Evolutionary conservation across 2,329 filamentous ascomycete species (phyloP).

Genomic region (Alternaria arborescens): DNA sequence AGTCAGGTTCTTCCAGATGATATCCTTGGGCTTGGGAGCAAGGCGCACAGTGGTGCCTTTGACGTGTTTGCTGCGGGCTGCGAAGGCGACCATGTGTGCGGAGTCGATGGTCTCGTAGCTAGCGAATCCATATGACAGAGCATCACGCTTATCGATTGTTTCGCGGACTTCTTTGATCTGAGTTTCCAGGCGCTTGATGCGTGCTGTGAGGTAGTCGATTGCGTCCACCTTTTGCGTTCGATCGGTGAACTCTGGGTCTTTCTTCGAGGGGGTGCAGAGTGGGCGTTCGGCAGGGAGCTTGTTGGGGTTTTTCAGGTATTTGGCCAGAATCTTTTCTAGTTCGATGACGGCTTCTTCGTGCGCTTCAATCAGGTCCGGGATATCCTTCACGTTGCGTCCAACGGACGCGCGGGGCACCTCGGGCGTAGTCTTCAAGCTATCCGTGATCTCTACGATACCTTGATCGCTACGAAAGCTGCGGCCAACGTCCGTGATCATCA

Average conservation of each 20-base stretch:
- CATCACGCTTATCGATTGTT: slow-evolving; percentile 84
- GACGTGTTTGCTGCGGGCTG: slow-evolving; percentile 80
- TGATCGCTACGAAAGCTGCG: slow-evolving; percentile 81
- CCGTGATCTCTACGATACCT: slow-evolving; percentile 84
- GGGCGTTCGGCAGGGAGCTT: slow-evolving; percentile 80
- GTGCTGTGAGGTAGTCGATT: slow-evolving; percentile 88
- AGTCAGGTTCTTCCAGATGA: slow-evolving; percentile 95
- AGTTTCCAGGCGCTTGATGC: slow-evolving; percentile 82
- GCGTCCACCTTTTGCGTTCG: slow-evolving; percentile 84
- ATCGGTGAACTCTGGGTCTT: slow-evolving; percentile 69
- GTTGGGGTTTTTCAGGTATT: slow-evolving; percentile 87
- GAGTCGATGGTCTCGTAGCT: slow-evolving; percentile 90
- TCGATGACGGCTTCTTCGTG: slow-evolving; percentile 83
- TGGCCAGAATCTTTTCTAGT: slow-evolving; percentile 84
- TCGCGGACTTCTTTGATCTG: slow-evolving; percentile 85
- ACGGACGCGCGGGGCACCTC: slow-evolving; percentile 82
- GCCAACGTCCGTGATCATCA: slow-evolving; percentile 83
- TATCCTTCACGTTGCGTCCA: slow-evolving; percentile 88
- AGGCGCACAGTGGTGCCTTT: slow-evolving; percentile 78
- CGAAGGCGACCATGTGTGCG: slow-evolving; percentile 86
- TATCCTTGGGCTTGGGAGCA: slow-evolving; percentile 85
- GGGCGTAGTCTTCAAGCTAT: slow-evolving; percentile 78
- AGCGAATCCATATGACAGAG: slow-evolving; percentile 92
- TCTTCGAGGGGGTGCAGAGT: slow-evolving; percentile 79
- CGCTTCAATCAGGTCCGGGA: slow-evolving; percentile 84